Percentiles rank a stretch among this genome's conserved stretches.
These are phyloP conservation scores for Podila horticola DNA, from an alignment of 192 early-diverging fungal genomes.

Conservation along the genomic window DNA sequence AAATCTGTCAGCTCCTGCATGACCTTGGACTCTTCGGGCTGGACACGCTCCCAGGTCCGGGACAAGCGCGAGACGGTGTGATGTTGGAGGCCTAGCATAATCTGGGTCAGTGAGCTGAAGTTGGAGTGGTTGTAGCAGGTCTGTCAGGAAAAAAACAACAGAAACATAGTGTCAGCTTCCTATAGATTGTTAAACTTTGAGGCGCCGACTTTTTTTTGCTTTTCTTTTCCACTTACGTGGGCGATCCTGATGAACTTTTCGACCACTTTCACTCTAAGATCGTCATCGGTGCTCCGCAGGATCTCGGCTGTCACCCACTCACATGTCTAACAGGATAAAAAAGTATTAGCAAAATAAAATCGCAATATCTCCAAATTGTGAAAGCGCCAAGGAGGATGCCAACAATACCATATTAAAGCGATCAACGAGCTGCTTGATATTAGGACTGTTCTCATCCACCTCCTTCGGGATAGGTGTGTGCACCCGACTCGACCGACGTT, in stretches of 20 bases:
- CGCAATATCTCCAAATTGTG: neutral
- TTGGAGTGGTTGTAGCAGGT: slow-evolving; percentile 68
- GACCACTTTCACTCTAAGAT: slow-evolving; percentile 61
- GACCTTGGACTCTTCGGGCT: slow-evolving; percentile 47
- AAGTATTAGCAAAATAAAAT: neutral
- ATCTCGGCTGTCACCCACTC: slow-evolving; percentile 72
- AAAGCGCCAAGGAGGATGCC: neutral
- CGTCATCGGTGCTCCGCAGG: slow-evolving; percentile 48
- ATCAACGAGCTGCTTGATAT: slow-evolving; percentile 33
- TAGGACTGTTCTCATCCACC: slow-evolving; percentile 21
- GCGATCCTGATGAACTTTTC: slow-evolving; percentile 74
- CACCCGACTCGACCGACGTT: neutral
- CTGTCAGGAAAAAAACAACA: slow-evolving; percentile 20
- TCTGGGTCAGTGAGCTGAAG: slow-evolving; percentile 68
- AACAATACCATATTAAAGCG: slow-evolving; percentile 41
- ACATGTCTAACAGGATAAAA: slow-evolving; percentile 36
- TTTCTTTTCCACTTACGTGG: slow-evolving; percentile 36
- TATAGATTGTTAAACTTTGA: neutral
- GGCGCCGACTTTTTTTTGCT: neutral
- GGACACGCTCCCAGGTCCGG: slow-evolving; percentile 64
- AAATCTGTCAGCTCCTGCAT: slow-evolving; percentile 63
- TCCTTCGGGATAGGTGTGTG: too few relatives aligned
- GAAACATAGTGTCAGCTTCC: neutral
- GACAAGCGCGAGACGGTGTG: slow-evolving; percentile 62
- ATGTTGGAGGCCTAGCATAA: slow-evolving; percentile 66